Conservation (phyloP, 352 stramenopile species). For the Globisporangium alternatum region DNA sequence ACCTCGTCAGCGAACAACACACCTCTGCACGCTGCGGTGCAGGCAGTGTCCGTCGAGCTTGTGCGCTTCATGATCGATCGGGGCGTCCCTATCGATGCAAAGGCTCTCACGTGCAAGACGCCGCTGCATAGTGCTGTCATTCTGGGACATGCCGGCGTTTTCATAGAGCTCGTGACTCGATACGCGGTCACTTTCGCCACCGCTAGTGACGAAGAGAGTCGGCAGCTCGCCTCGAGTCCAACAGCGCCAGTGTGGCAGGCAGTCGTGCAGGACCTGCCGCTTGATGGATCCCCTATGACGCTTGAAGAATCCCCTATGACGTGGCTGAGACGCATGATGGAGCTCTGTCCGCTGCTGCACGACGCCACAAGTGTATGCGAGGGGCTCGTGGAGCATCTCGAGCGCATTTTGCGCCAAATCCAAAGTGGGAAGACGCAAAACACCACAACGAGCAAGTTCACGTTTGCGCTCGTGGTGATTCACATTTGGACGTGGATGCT, state of each 20-base stretch:
- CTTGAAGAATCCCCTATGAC: neutral
- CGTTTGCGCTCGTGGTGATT: neutral
- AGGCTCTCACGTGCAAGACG: neutral
- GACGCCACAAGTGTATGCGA: neutral
- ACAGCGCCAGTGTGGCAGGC: neutral
- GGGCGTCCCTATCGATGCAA: neutral
- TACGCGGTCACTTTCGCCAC: too few species aligned
- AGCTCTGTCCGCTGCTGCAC: neutral
- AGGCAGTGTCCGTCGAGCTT: neutral
- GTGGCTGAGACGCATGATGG: neutral
- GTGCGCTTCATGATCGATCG: neutral
- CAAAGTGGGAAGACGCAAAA: neutral
- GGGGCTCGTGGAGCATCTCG: neutral
- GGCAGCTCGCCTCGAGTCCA: neutral
- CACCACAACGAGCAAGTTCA: neutral
- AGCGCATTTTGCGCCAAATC: neutral
- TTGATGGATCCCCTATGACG: neutral
- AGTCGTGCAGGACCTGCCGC: neutral
- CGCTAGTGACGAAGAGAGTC: neutral
- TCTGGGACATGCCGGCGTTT: neutral
- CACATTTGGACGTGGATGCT: slow-evolving; percentile 2
- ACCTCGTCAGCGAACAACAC: neutral
- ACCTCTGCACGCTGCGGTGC: neutral
- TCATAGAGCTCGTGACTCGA: neutral
- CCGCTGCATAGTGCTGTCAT: neutral